Conservation (phyloP, 2,329 filamentous ascomycete genomes). For the Penicillium sclerotigenum region DNA sequence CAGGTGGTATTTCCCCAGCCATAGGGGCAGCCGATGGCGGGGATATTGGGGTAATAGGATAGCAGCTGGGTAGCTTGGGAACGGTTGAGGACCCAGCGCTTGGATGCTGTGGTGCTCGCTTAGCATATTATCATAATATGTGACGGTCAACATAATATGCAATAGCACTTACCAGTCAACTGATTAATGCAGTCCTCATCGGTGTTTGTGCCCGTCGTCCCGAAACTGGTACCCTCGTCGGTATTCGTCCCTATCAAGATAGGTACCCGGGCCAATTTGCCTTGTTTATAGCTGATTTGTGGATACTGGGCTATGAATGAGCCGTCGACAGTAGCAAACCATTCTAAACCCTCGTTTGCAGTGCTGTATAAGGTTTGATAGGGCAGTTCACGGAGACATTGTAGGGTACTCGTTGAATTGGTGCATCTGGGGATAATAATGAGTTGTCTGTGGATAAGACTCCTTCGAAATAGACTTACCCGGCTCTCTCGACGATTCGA, state of each 20-base stretch:
- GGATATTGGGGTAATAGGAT: conserved; percentile 52
- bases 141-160: not conserved
- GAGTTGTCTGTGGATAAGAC: not conserved
- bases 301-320: conserved; percentile 55
- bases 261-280: conserved; percentile 61
- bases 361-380: conserved; percentile 24
- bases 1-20: conserved; percentile 34
- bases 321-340: conserved; percentile 51
- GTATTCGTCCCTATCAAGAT: conserved; percentile 62
- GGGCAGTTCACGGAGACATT: conserved; percentile 30
- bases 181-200: conserved; percentile 50
- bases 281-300: conserved; percentile 53
- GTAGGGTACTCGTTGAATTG: conserved; percentile 24
- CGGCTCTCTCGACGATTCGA: conserved; percentile 27
- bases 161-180: conserved; percentile 20
- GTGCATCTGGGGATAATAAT: conserved; percentile 21
- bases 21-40: conserved; percentile 48
- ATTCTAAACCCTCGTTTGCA: conserved; percentile 29
- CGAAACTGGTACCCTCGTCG: conserved; percentile 62
- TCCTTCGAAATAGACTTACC: conserved; percentile 11
- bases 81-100: conserved; percentile 29
- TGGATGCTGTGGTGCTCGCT: conserved; percentile 17
- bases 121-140: conserved; percentile 10
- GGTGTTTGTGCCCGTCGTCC: conserved; percentile 51
- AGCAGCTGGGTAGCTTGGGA: conserved; percentile 41